phyloP scores from a whole-genome alignment of 2,329 filamentous ascomycete genomes.

The Tolypocladium album region DNA sequence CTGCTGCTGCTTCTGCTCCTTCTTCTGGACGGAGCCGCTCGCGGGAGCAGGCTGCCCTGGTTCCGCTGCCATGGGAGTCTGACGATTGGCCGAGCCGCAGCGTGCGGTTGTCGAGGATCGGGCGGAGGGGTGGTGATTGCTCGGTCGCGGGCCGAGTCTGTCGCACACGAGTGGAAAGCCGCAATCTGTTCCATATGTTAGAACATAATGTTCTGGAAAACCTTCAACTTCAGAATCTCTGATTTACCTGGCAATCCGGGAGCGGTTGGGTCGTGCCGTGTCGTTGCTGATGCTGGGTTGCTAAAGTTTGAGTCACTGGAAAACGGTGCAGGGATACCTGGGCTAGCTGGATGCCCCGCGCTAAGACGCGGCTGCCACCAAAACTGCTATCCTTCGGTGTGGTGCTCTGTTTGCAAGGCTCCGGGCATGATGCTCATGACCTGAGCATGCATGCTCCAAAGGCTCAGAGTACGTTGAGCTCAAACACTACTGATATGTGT shows the following conservation, averaged over 20 bases:
- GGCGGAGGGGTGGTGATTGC: not conserved
- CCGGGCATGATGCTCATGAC: too few species aligned
- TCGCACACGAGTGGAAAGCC: not conserved
- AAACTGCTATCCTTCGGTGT: not conserved
- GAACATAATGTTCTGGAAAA: not conserved
- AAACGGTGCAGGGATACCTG: slow-evolving; percentile 10
- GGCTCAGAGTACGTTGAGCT: not conserved
- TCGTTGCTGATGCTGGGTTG: slow-evolving; percentile 2
- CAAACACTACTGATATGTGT: not conserved
- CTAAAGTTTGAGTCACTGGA: slow-evolving; percentile 22
- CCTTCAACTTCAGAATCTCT: too few species aligned
- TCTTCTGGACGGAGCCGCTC: slow-evolving; percentile 13
- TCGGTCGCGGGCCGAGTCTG: not conserved
- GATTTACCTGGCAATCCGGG: not conserved
- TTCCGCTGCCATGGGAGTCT: slow-evolving; percentile 20
- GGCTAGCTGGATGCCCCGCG: slow-evolving; percentile 17
- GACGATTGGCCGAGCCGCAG: not conserved
- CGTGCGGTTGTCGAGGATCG: not conserved
- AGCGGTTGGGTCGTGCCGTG: not conserved
- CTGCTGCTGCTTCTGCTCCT: slow-evolving; percentile 10
- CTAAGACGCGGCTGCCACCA: slow-evolving; percentile 10
- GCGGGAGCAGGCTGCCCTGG: slow-evolving; percentile 16
- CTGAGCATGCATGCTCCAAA: not conserved
- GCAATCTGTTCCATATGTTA: not conserved
- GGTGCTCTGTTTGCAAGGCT: not conserved